Evolutionary conservation across 352 stramenopile genomes (phyloP), one percentile per base, ranked within the genome.

Genomic region (Pythium inflatum): DNA sequence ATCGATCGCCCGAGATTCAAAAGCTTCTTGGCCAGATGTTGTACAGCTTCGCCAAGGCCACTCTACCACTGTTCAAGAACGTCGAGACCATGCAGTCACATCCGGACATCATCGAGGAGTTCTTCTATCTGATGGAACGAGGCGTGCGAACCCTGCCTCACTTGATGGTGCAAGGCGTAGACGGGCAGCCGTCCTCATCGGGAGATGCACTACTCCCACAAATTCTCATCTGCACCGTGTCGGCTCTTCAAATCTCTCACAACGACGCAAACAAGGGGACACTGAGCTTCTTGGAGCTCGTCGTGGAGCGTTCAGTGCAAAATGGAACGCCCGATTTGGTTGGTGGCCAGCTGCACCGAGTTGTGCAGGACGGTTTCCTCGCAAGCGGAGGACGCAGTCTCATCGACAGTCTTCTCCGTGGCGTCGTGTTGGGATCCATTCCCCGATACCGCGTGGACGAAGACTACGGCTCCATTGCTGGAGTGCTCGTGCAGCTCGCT

Each of bases 91-190:
- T 81, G 78, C 91, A 79, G 62, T 74, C 73, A 63, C 85, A 97
- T 67, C 96, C 94, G 13, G 95, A 98, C 73, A 88, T 98, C 33
- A 88, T 98, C 11, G 96, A 99, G 74, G 96, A 98, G 75, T 97
- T 98, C 48, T 99, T 99, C 71, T 98, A 93, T 75, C 76, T 98
- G 33, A 94, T 98, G 77, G 90, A 97, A 50, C 86, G 93, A 24
- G 90, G 94, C 50, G 80, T 98, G 12, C 87, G 83, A 36, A 88
- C 87, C 61, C 89, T 97, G 36, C 94, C 94, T 0, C 81, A 89
- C 43, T 76, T 87, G 20, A 74, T 97, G 4, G 75, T 91, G 11
- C n/a, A 62, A 30, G 73, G 76, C 48, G 61, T 75, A 7, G 49
- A 43, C 9, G 33, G 49, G 16, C 55, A 43, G 2, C 18, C 28